Conservation (phyloP, 1,284 basidiomycete genomes). For the Leccinum solheimii region DNA sequence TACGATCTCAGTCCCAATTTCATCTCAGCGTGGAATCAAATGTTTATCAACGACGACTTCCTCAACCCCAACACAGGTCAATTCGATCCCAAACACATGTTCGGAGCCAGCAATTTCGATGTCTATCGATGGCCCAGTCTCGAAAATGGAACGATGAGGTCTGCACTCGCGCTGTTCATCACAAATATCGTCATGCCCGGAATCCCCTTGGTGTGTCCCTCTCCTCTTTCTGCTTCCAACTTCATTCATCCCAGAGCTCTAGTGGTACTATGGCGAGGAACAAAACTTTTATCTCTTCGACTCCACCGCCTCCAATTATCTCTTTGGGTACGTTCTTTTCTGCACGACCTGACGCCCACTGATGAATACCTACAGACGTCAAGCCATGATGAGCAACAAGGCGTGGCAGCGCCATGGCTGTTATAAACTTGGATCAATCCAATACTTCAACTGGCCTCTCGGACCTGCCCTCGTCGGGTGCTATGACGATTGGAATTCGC, state of each 20-base stretch:
- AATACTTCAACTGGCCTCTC: slow-evolving; percentile 89
- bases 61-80: slow-evolving; percentile 66
- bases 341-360: not conserved
- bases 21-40: slow-evolving; percentile 84
- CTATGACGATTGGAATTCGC: slow-evolving; percentile 82
- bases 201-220: slow-evolving; percentile 63
- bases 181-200: slow-evolving; percentile 83
- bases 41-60: slow-evolving; percentile 86
- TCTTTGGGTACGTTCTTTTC: slow-evolving; percentile 65
- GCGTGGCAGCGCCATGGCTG: slow-evolving; percentile 94
- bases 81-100: slow-evolving; percentile 86
- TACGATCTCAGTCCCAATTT: slow-evolving; percentile 83
- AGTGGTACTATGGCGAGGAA: slow-evolving; percentile 87
- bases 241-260: slow-evolving; percentile 8
- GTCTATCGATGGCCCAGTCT: slow-evolving; percentile 89
- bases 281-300: slow-evolving; percentile 85
- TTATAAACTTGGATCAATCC: slow-evolving; percentile 82
- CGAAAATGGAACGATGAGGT: slow-evolving; percentile 77
- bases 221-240: not conserved
- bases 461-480: slow-evolving; percentile 79
- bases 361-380: slow-evolving; percentile 57
- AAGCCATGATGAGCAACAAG: slow-evolving; percentile 80
- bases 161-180: slow-evolving; percentile 76
- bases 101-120: slow-evolving; percentile 89
- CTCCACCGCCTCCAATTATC: slow-evolving; percentile 82